Conservation (phyloP, 2,329 filamentous ascomycete genomes). For the Aspergillus sergii region DNA sequence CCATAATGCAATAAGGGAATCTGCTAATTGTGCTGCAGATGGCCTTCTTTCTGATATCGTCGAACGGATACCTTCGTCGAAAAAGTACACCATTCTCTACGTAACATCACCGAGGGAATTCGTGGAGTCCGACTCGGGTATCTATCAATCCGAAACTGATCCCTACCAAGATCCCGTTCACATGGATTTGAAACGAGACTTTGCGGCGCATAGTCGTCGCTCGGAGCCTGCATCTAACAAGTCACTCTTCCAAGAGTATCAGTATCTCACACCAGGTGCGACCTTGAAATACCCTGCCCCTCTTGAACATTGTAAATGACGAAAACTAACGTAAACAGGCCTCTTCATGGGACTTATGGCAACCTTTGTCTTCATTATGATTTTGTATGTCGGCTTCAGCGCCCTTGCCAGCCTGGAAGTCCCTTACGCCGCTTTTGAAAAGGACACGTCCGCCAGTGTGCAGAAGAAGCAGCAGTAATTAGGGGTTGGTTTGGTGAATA, state of each 20-base stretch:
- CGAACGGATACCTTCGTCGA: conserved; percentile 49
- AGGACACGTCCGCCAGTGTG: conserved; percentile 86
- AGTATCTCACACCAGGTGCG: conserved; percentile 87
- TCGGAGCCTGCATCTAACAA: conserved; percentile 43
- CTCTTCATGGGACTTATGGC: conserved; percentile 85
- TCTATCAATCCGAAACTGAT: conserved; percentile 67
- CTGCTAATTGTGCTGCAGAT: conserved; percentile 33
- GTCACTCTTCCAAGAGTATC: conserved; percentile 80
- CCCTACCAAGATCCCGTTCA: conserved; percentile 60
- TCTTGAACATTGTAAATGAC: neutral
- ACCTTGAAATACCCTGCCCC: conserved; percentile 15
- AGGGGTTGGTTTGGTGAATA: conserved; percentile 1
- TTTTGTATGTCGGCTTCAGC: conserved; percentile 76
- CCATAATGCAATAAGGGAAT: neutral
- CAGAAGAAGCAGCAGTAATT: conserved; percentile 75
- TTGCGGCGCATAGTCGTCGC: conserved; percentile 34
- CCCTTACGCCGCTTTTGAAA: conserved; percentile 92
- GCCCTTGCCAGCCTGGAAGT: conserved; percentile 82
- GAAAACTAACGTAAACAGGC: conserved; percentile 52
- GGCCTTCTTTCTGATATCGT: conserved; percentile 52
- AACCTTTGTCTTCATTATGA: conserved; percentile 70
- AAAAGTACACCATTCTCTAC: conserved; percentile 75
- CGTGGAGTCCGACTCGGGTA: conserved; percentile 29
- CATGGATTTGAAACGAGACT: conserved; percentile 73
- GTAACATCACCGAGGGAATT: conserved; percentile 61